A percentile compares a stretch with the other conserved stretches of the same genome.
phyloP scores from a whole-genome alignment of 345 rosid species.

The Geranium rotundifolium region DNA sequence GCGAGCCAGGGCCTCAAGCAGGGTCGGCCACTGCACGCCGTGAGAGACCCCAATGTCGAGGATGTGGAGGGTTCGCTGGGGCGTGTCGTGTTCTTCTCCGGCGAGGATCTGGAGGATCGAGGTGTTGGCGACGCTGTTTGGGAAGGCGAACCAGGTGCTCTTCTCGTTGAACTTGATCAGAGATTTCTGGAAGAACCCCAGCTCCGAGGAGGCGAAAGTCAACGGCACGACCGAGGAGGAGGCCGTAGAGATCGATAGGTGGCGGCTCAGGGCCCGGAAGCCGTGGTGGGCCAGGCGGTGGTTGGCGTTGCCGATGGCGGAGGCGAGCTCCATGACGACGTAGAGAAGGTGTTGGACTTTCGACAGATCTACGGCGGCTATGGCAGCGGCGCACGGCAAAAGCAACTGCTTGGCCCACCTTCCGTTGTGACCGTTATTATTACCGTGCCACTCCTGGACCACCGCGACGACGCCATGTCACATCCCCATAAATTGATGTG shows the following conservation, averaged over 20 bases:
- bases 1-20: constrained; percentile 58
- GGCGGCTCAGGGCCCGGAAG: constrained; percentile 44
- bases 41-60: no score
- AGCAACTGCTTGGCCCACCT: constrained; percentile 93
- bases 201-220: constrained; percentile 59
- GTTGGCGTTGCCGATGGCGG: constrained; percentile 72
- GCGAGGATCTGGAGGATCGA: constrained; percentile 66
- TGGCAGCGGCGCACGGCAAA: constrained; percentile 71
- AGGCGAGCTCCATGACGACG: constrained; percentile 77
- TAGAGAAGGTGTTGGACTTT: constrained; percentile 68
- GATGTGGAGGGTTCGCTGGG: constrained; percentile 40
- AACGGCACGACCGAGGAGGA: constrained; percentile 18
- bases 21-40: constrained; percentile 92
- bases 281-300: constrained; percentile 69
- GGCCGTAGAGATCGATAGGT: constrained; percentile 27
- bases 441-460: no score
- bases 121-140: constrained; percentile 69
- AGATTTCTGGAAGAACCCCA: constrained; percentile 58
- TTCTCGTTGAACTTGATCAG: constrained; percentile 67
- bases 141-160: constrained; percentile 90
- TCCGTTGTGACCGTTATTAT: constrained; percentile 38
- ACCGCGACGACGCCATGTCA: no score
- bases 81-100: constrained; percentile 29
- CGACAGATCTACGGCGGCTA: constrained; percentile 40
- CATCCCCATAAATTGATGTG: no score